A percentile compares a stretch with the other conserved stretches of the same genome.
phyloP scores from a whole-genome alignment of 441 rosid species.

The Mallotus repandus region DNA sequence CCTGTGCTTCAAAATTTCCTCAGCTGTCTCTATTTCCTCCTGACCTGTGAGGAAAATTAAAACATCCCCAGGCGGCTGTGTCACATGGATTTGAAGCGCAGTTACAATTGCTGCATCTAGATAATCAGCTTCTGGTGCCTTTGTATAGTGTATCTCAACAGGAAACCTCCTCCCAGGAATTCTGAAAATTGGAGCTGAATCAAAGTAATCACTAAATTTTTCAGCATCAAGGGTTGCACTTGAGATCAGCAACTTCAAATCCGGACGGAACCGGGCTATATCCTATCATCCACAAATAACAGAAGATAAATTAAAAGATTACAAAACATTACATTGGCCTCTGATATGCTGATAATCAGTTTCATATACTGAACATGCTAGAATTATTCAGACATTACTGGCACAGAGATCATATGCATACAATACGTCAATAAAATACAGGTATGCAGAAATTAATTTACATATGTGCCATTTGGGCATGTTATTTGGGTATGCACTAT shows the following conservation, averaged over 20 bases:
- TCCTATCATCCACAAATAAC: slow-evolving; percentile 48
- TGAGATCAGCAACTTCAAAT: slow-evolving; percentile 91
- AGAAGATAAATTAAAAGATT: slow-evolving; percentile 8
- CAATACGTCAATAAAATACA: neutral
- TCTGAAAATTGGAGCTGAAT: slow-evolving; percentile 86
- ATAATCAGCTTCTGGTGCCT: slow-evolving; percentile 90
- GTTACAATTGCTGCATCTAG: slow-evolving; percentile 93
- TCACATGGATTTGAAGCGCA: slow-evolving; percentile 84
- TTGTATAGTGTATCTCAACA: slow-evolving; percentile 89
- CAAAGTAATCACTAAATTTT: slow-evolving; percentile 95
- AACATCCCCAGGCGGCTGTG: slow-evolving; percentile 84
- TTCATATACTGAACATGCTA: neutral
- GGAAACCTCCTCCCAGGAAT: slow-evolving; percentile 99
- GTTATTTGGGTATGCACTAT: neutral
- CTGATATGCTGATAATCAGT: neutral
- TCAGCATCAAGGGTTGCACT: slow-evolving; percentile 99
- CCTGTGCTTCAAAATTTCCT: slow-evolving; percentile 88
- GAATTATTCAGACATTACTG: neutral
- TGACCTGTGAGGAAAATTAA: slow-evolving; percentile 92
- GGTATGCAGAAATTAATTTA: neutral
- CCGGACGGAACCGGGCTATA: slow-evolving; percentile 82
- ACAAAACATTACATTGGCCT: neutral
- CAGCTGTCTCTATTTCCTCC: slow-evolving; percentile 98
- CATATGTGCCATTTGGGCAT: neutral
- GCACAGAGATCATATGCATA: neutral